Evolutionary conservation across 768 basidiomycete genomes (phyloP).

Genomic region (Boletus vinaceobasis): DNA sequence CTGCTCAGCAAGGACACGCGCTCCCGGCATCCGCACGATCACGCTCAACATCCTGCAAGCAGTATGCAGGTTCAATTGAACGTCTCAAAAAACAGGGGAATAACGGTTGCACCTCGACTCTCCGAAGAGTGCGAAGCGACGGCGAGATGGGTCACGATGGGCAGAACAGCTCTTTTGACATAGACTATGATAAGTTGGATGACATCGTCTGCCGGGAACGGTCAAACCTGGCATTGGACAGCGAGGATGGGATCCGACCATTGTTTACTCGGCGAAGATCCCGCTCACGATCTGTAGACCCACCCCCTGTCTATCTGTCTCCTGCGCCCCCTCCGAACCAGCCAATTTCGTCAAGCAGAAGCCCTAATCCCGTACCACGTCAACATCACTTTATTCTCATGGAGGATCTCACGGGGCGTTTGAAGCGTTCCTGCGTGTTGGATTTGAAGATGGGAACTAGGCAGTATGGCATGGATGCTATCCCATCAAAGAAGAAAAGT

Average conservation of each 20-base stretch:
- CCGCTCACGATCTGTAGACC: slow-evolving; percentile 37
- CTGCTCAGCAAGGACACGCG: slow-evolving; percentile 39
- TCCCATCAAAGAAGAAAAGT: slow-evolving; percentile 90
- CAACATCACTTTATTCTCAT: slow-evolving; percentile 98
- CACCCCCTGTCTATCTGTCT: slow-evolving; percentile 23
- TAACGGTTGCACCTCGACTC: slow-evolving; percentile 31
- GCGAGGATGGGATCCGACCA: slow-evolving; percentile 23
- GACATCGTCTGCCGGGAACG: slow-evolving; percentile 18
- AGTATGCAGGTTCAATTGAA: slow-evolving; percentile 33
- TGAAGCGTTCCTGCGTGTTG: slow-evolving; percentile 91
- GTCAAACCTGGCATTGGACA: slow-evolving; percentile 16
- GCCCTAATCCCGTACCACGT: slow-evolving; percentile 57
- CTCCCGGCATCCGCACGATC: background rate
- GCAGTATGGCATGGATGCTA: slow-evolving; percentile 97
- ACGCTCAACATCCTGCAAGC: slow-evolving; percentile 18
- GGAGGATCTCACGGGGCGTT: slow-evolving; percentile 93
- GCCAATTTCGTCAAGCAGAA: slow-evolving; percentile 35
- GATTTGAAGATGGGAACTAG: slow-evolving; percentile 99
- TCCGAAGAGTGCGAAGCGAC: slow-evolving; percentile 70
- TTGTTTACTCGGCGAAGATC: slow-evolving; percentile 40
- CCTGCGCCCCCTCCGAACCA: slow-evolving; percentile 27
- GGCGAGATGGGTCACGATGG: slow-evolving; percentile 38
- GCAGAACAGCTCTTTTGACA: slow-evolving; percentile 40
- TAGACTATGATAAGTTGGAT: slow-evolving; percentile 36
- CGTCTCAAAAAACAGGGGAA: slow-evolving; percentile 38